A percentile compares a stretch with the other conserved stretches of the same genome.
Evolutionary conservation across 2,329 filamentous ascomycete genomes (phyloP).

Genomic region (Paracoccidioides lutzii): DNA sequence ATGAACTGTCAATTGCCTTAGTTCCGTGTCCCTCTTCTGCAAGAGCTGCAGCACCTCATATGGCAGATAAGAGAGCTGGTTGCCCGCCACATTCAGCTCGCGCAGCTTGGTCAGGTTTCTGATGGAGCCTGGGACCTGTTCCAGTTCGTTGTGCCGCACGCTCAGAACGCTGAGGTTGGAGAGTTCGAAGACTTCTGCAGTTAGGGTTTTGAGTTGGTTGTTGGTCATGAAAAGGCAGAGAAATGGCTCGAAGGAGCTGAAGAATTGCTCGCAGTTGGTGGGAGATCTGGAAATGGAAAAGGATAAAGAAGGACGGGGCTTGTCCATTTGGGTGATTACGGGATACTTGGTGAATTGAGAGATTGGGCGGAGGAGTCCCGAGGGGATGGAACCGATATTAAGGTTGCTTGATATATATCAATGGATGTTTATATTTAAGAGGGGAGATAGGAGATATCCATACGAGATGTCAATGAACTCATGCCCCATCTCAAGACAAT

Average conservation of each 20-base stretch:
- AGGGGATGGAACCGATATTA: conserved; percentile 20
- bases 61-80: conserved; percentile 30
- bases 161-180: conserved; percentile 31
- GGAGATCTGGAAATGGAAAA: background rate
- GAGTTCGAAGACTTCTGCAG: conserved; percentile 31
- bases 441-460: conserved; percentile 6
- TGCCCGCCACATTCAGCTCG: conserved; percentile 35
- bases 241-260: conserved; percentile 28
- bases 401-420: conserved; percentile 18
- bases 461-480: conserved; percentile 36
- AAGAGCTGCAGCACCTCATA: conserved; percentile 32
- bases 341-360: conserved; percentile 31
- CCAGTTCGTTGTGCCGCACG: conserved; percentile 34
- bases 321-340: conserved; percentile 11
- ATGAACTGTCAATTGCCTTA: conserved; percentile 27
- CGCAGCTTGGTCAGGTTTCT: conserved; percentile 29
- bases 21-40: conserved; percentile 21
- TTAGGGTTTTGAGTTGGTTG: conserved; percentile 27
- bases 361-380: conserved; percentile 24
- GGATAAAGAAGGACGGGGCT: background rate
- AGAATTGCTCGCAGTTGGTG: conserved; percentile 24
- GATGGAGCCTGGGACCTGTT: conserved; percentile 29
- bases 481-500: conserved; percentile 32
- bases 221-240: conserved; percentile 33
- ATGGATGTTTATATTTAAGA: background rate